Conservation (phyloP, 2,329 filamentous ascomycete genomes). For the Cercospora berteroae region DNA sequence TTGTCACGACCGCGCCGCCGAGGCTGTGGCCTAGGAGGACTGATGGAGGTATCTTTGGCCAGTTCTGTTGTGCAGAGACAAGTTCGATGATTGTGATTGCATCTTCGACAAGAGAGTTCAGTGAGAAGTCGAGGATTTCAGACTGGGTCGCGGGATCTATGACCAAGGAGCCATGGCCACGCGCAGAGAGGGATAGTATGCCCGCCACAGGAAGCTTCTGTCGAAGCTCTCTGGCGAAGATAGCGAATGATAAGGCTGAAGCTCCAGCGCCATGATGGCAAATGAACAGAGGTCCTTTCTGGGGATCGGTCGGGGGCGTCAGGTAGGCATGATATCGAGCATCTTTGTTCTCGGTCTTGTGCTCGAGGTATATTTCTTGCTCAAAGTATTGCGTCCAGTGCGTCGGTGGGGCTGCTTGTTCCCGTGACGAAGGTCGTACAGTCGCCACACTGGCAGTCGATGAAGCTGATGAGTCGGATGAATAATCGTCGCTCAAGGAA, state of each 20-base stretch:
- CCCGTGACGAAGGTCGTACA: conserved; percentile 35
- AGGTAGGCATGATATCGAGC: conserved; percentile 83
- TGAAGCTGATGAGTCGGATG: conserved; percentile 70
- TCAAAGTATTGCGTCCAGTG: conserved; percentile 91
- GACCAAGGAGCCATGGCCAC: conserved; percentile 77
- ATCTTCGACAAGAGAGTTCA: conserved; percentile 71
- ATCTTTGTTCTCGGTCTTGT: conserved; percentile 41
- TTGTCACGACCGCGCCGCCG: conserved; percentile 85
- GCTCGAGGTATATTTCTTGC: conserved; percentile 73
- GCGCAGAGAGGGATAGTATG: conserved; percentile 78
- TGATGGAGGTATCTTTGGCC: conserved; percentile 69
- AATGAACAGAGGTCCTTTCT: conserved; percentile 78
- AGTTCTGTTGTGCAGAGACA: conserved; percentile 66
- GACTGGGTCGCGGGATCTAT: conserved; percentile 41
- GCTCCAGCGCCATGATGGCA: conserved; percentile 94
- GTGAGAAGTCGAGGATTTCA: conserved; percentile 62
- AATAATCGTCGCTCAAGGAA: conserved; percentile 12
- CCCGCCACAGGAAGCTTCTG: conserved; percentile 76
- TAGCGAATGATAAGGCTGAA: conserved; percentile 86
- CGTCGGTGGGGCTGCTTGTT: conserved; percentile 58
- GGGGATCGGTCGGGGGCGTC: conserved; percentile 63
- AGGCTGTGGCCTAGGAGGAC: conserved; percentile 89
- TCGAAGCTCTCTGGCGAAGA: conserved; percentile 73
- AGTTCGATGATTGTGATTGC: conserved; percentile 65
- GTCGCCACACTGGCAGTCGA: conserved; percentile 78